Conservation (phyloP, 1,139 yeast species). For the Suhomyces coccinellae region DNA sequence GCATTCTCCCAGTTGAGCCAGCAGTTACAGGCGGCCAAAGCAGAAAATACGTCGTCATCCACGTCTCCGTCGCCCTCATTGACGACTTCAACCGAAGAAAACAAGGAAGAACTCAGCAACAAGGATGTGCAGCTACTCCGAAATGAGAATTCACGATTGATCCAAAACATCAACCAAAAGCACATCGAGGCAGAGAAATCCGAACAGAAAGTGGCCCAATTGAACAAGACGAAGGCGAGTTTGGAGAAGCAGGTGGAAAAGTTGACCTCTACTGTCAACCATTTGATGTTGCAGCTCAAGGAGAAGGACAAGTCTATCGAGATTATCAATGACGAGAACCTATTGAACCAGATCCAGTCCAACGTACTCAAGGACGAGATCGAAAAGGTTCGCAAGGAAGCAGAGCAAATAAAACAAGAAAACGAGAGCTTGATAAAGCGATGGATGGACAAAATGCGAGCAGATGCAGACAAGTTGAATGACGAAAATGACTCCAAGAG, state of each 20-base stretch:
- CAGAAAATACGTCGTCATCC: slow-evolving; percentile 4
- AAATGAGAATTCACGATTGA: slow-evolving; percentile 20
- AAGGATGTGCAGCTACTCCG: slow-evolving; percentile 11
- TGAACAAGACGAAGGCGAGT: slow-evolving; percentile 17
- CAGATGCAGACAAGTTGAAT: slow-evolving; percentile 62
- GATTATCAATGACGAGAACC: slow-evolving; percentile 66
- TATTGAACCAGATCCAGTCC: slow-evolving; percentile 69
- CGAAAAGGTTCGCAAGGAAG: slow-evolving; percentile 33
- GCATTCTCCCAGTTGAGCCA: slow-evolving; percentile 35
- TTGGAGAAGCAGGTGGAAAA: slow-evolving; percentile 24
- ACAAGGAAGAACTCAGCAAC: slow-evolving; percentile 4
- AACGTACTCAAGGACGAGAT: slow-evolving; percentile 55
- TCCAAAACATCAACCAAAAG: slow-evolving; percentile 26
- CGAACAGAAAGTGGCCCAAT: slow-evolving; percentile 18
- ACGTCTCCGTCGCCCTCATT: slow-evolving; percentile 20
- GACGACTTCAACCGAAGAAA: slow-evolving; percentile 10
- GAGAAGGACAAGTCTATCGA: slow-evolving; percentile 60
- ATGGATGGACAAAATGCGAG: slow-evolving; percentile 59
- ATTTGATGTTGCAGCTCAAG: slow-evolving; percentile 46
- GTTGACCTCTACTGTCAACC: slow-evolving; percentile 32
- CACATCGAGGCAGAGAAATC: slow-evolving; percentile 27
- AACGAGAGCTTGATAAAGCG: slow-evolving; percentile 55
- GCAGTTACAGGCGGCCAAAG: slow-evolving; percentile 13
- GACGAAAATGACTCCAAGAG: slow-evolving; percentile 42
- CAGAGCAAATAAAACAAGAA: slow-evolving; percentile 43